Percentiles rank a stretch among this genome's conserved stretches.
These are phyloP conservation scores for Ophiostoma populinum DNA, from an alignment of 2,329 filamentous ascomycete genomes.

Conservation along the genomic window DNA sequence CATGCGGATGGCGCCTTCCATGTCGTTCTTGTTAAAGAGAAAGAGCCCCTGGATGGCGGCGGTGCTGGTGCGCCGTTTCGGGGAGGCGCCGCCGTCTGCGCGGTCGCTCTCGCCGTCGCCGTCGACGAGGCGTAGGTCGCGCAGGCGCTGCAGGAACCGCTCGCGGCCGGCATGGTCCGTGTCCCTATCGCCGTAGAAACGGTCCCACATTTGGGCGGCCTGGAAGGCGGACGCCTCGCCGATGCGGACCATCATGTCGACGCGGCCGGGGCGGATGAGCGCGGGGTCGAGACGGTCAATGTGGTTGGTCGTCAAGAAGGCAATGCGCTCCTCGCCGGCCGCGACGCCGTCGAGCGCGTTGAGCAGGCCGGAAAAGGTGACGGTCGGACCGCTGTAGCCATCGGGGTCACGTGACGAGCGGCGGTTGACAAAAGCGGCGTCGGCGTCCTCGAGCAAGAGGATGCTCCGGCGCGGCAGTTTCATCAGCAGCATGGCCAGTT, in stretches of 20 bases:
- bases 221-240: constrained; percentile 78
- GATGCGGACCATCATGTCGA: constrained; percentile 83
- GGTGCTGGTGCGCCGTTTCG: constrained; percentile 51
- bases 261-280: constrained; percentile 73
- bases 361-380: constrained; percentile 84
- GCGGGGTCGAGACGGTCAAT: constrained; percentile 79
- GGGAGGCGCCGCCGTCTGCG: constrained; percentile 13
- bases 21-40: constrained; percentile 83
- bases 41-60: constrained; percentile 90
- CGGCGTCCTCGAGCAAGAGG: constrained; percentile 74
- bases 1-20: constrained; percentile 72
- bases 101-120: constrained; percentile 20
- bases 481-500: constrained; percentile 69
- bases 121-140: constrained; percentile 48
- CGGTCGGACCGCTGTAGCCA: constrained; percentile 71
- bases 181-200: constrained; percentile 82
- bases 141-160: constrained; percentile 54
- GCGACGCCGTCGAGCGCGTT: constrained; percentile 83
- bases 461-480: constrained; percentile 72
- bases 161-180: constrained; percentile 39
- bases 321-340: constrained; percentile 81
- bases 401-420: constrained; percentile 60
- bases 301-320: constrained; percentile 91
- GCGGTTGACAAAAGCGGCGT: constrained; percentile 76
- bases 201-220: constrained; percentile 75